These are phyloP conservation scores for Vicia faba DNA, from an alignment of 306 rosid genomes.

Conservation along the genomic window DNA sequence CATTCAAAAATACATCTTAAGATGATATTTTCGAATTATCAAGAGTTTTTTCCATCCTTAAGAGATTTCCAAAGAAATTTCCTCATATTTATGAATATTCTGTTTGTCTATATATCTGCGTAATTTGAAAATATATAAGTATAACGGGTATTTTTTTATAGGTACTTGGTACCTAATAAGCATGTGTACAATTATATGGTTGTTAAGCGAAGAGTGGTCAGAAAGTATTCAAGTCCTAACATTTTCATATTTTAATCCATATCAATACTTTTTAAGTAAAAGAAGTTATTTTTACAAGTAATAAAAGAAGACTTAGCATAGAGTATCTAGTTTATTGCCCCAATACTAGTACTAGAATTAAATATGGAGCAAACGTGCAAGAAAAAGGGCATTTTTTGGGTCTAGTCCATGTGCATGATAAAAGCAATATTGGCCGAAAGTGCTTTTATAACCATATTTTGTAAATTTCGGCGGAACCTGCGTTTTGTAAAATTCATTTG, in stretches of 20 bases:
- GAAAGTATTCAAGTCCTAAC: slow-evolving; percentile 1
- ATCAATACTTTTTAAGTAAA: background rate
- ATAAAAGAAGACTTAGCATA: slow-evolving; percentile 10
- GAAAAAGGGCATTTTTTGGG: slow-evolving; percentile 31
- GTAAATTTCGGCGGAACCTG: background rate
- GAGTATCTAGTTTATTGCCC: background rate
- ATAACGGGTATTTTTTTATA: too few relatives aligned
- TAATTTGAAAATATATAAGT: too few relatives aligned
- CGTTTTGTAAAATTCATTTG: slow-evolving; percentile 2
- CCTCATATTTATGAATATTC: too few relatives aligned
- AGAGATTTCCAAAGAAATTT: too few relatives aligned
- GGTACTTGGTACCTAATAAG: background rate
- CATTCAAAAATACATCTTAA: too few relatives aligned
- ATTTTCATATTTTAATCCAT: background rate
- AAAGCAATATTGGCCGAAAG: slow-evolving; percentile 44
- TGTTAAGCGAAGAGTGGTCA: background rate
- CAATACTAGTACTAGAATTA: background rate
- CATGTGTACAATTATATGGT: background rate
- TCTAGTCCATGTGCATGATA: slow-evolving; percentile 39
- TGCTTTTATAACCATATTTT: background rate
- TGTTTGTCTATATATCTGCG: too few relatives aligned
- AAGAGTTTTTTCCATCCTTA: too few relatives aligned
- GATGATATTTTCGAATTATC: too few relatives aligned
- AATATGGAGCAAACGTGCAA: slow-evolving; percentile 30
- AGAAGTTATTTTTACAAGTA: background rate